Conservation (phyloP, 805 yeast genomes). For the Torulaspora maleeae region DNA sequence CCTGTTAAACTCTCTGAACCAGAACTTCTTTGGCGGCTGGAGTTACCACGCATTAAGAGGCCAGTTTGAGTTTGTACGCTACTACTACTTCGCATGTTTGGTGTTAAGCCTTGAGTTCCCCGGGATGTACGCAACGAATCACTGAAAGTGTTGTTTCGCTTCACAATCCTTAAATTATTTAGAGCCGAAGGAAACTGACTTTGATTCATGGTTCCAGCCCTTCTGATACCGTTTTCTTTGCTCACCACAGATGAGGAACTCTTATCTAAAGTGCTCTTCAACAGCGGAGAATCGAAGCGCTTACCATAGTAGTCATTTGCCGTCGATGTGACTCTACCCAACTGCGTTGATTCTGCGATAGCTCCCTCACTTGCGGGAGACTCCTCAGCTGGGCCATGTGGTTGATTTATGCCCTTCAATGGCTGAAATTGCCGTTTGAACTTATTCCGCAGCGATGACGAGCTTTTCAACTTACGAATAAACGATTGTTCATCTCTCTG, state of each 20-base stretch:
- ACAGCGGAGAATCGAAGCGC: not conserved
- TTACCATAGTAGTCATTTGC: not conserved
- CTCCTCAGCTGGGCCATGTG: not conserved
- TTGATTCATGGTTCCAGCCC: not conserved
- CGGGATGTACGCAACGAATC: conserved; percentile 7
- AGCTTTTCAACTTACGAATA: conserved; percentile 21
- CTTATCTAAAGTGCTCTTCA: not conserved
- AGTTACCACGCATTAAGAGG: conserved; percentile 11
- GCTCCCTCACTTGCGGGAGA: conserved; percentile 1
- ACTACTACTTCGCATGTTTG: conserved; percentile 24
- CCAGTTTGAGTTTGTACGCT: conserved; percentile 11
- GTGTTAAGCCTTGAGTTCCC: conserved; percentile 19
- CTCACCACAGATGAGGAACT: not conserved
- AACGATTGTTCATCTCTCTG: conserved; percentile 18
- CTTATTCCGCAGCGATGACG: conserved; percentile 11
- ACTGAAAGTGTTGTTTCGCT: conserved; percentile 23
- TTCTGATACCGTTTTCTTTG: not conserved
- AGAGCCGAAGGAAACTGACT: conserved; percentile 24
- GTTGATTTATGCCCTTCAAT: not conserved
- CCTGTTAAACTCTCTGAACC: not conserved
- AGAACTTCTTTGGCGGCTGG: conserved; percentile 5
- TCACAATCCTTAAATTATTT: conserved; percentile 23
- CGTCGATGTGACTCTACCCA: conserved; percentile 5
- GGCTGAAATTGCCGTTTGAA: conserved; percentile 2
- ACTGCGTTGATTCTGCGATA: conserved; percentile 19